Evolutionary conservation across 2,329 filamentous ascomycete genomes (phyloP), one percentile per base, ranked within the genome.

Genomic region (Colletotrichum aenigma): DNA sequence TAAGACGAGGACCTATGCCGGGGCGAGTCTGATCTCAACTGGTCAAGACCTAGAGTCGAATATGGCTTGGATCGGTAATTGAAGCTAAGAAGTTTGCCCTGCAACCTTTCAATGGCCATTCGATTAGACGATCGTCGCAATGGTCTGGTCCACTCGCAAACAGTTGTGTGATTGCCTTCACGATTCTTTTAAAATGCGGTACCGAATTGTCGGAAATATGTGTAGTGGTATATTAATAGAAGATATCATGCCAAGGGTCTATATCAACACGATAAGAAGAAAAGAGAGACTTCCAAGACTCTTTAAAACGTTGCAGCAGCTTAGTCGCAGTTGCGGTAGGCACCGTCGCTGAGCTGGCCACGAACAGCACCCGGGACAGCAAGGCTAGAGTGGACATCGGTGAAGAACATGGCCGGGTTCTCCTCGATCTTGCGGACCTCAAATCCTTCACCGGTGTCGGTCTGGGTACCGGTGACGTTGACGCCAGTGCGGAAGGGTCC

Each of bases 351-450:
- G 65, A 89, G 79, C 81, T 91, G 89, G 9, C 88, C 90, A 71
- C 90, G 84, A 38, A 89, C 86, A 66, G 88, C 90, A 74, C 90
- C 89, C 34, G 88, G 85, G 9, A 88, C 81, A 38, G 86, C 89
- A 30, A 85, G 79, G 77, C 81, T 85, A 7, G 89, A 89, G 82
- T 91, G 89, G 3, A 87, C 84, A 78, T 91, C 90, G 48, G 88
- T 85, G 79, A 90, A 90, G 85, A 91, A 91, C 15, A 78, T 84
- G 7, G 78, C 76, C 0, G 89, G 89, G 79, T 90, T 86, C 38
- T 82, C 81, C 81, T 91, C 88, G 66, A 91, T 90, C 83, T 88
- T 82, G 52, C 79, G 79, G 55, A 91, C 85, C 24, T 84, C 84
- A 82, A 91, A 91, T 5, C 86, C 87, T 18, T 77, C 76, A 28